Evolutionary conservation across 768 basidiomycete species (phyloP), one percentile per base, ranked within the genome.

Genomic region (Pisolithus sp.): DNA sequence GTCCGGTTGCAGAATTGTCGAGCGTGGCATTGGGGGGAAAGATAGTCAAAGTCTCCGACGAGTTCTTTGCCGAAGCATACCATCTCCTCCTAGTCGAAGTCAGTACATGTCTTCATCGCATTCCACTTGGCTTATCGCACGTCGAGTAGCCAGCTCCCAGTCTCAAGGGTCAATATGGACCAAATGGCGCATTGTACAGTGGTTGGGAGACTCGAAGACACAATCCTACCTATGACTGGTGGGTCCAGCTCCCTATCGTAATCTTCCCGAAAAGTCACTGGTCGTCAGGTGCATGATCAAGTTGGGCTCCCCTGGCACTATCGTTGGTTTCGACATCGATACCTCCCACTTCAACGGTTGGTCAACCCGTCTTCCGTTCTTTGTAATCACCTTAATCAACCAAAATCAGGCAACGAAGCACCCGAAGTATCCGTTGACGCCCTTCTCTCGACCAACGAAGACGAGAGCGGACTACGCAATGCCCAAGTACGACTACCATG

Each of bases 181-280:
- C 93, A 3, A 95, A 93, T 39, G 96, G 96, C 21, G 95, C 95
- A 0, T 70, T 97, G 21, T 98, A 78, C 68, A 90, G 86, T 57
- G 96, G 94, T 49, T 99, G 96, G 96, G 96, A 99, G 67, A 79
- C 78, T 24, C 74, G 93, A 39, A 73, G 96, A 58, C 96, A 99
- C 68, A 97, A 96, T 68, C 82, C 87, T 1, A 62, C 76, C 2
- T 81, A 84, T 61, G 96, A 99, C 67, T 98, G 96, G 95, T 92
- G 58, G 46, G 70, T 51, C 46, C 12, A 15, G 8, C 43, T 48
- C 17, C 38, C 17, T 34, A 15, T 23, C 20, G 31, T 1, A 13
- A n/a, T 28, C 21, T 7, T 10, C 24, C 47, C 13, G 7, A 31
- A 7, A 31, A 46, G 41, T 51, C 4, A 46, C 7, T 18, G 28